Conservation (phyloP, 2,329 filamentous ascomycete species). For the Ampelomyces quisqualis region DNA sequence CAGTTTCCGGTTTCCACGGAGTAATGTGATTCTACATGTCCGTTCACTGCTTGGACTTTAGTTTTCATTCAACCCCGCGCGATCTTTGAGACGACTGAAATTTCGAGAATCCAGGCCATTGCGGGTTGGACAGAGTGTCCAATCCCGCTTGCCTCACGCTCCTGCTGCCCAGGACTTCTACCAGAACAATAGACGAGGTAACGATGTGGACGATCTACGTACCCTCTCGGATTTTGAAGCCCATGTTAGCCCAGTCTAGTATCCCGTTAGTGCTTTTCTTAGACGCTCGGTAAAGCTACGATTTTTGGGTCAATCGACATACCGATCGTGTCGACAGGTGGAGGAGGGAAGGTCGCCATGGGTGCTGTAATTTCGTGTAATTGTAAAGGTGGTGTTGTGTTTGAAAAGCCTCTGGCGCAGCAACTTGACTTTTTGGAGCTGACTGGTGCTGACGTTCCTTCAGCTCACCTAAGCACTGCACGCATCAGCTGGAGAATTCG, state of each 20-base stretch:
- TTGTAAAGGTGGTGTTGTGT: background rate
- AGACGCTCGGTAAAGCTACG: background rate
- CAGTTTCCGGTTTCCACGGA: constrained; percentile 72
- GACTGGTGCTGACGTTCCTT: constrained; percentile 6
- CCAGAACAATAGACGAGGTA: no score
- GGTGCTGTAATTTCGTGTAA: constrained; percentile 4
- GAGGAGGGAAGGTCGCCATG: constrained; percentile 60
- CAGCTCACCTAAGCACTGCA: no score
- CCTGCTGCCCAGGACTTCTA: no score
- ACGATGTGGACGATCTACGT: constrained; percentile 36
- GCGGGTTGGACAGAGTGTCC: no score
- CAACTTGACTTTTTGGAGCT: constrained; percentile 13
- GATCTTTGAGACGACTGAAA: no score
- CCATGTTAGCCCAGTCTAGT: constrained; percentile 85
- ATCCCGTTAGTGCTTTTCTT: constrained; percentile 8
- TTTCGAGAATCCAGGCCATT: no score
- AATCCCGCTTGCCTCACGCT: no score
- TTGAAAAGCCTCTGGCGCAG: constrained; percentile 6
- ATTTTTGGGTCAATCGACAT: constrained; percentile 20
- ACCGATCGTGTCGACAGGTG: constrained; percentile 74
- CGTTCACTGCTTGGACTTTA: constrained; percentile 65
- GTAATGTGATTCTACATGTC: constrained; percentile 88
- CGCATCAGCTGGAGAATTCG: no score
- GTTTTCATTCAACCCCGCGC: background rate
- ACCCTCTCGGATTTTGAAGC: constrained; percentile 91